Base-by-base conservation (phyloP, 345 rosid species). In the Turritis glabra region DNA sequence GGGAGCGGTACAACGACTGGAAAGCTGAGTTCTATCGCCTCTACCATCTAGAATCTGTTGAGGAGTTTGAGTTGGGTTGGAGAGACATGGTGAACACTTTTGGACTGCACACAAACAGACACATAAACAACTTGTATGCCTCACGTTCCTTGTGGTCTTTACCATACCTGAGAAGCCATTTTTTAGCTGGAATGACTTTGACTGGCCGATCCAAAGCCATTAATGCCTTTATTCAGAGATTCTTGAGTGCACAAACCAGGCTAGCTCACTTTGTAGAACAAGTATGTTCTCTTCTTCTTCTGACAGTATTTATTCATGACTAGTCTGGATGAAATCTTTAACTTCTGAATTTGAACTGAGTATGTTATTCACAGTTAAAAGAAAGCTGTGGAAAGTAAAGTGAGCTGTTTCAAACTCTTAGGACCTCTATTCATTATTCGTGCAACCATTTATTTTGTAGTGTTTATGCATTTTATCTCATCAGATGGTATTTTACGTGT, bases 1-100 rank as follows among this genome's bases (percentile, higher is more conserved):
- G 97, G 22, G 98, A 94, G 66, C 90, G 86, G 14, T 94, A 94
- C 78, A 94, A 87, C 15, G 95, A 88, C 81, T 94, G 98, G 98
- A 94, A 94, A 79, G 80, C 91, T 48, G 98, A 89, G 79, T 94
- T 91, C 69, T 82, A 84, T 82, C 84, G 95, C 13, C 91, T 94
- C 25, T 94, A 94, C 75, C 89, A 89, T 78, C 72, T 88, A 65
- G 98, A 89, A 73, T 88, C 88, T 10, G 69, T 85, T 54, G 97
- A 94, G 69, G 97, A 89, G 60, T 93, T 93, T 35, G 97, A 91
- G 80, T 26, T 88, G 66, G 96, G 94, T 67, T 93, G 98, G 98
- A 87, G 91, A 84, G 93, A 85, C 74, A 91, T 91, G 98, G 92
- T 89, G 60, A 79, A 80, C 77, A 70, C 89, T 70, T 91, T 86